These are phyloP conservation scores for Citrullus amarus DNA, from an alignment of 306 rosid species.

Conservation along the genomic window DNA sequence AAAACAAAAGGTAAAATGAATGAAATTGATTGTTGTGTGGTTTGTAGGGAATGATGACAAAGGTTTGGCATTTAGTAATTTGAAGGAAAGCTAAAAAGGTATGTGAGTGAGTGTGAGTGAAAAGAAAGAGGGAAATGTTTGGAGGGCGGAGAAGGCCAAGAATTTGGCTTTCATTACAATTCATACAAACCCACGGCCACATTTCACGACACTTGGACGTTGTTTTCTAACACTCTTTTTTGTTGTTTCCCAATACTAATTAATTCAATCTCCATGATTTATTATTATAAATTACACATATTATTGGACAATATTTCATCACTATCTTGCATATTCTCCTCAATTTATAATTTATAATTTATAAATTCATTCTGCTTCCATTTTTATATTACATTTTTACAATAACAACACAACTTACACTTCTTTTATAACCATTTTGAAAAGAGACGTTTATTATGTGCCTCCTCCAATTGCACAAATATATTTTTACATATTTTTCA, in stretches of 20 bases:
- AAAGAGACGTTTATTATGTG: too few species aligned
- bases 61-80: neutral
- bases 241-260: neutral
- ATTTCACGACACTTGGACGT: neutral
- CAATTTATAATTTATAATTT: too few species aligned
- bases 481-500: too few species aligned
- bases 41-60: neutral
- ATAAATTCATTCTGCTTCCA: too few species aligned
- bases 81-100: neutral
- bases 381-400: too few species aligned
- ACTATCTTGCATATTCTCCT: too few species aligned
- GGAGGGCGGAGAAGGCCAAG: conserved; percentile 1
- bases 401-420: too few species aligned
- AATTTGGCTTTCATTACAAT: neutral
- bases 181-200: neutral
- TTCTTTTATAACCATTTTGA: too few species aligned
- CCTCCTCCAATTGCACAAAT: too few species aligned
- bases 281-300: neutral
- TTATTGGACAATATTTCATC: neutral
- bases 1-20: too few species aligned
- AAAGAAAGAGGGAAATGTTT: neutral
- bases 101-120: neutral
- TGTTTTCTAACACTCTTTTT: neutral
- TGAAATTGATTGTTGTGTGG: too few species aligned
- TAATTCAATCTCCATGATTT: neutral